Conservation (phyloP, 2,329 filamentous ascomycete species). For the Sphaerulina vaccinii region DNA sequence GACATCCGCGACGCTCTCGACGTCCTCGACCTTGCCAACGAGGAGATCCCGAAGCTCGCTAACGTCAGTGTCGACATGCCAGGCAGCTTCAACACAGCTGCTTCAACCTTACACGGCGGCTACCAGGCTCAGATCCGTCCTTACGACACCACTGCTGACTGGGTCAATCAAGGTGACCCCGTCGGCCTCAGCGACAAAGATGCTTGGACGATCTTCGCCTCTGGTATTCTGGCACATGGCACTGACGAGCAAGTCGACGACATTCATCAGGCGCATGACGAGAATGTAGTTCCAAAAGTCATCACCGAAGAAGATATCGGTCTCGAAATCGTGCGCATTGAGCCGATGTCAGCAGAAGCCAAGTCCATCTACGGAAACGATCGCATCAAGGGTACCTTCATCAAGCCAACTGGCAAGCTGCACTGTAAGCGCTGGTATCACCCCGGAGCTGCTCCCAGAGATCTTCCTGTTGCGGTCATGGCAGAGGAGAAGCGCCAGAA, state of each 20-base stretch:
- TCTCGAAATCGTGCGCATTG: constrained; percentile 60
- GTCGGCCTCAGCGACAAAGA: constrained; percentile 45
- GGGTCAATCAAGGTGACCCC: constrained; percentile 25
- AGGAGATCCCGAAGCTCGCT: constrained; percentile 64
- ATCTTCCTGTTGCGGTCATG: constrained; percentile 26
- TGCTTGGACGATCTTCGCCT: constrained; percentile 52
- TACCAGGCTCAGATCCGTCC: constrained; percentile 37
- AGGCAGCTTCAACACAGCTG: constrained; percentile 77
- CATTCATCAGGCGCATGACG: constrained; percentile 21
- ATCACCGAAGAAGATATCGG: constrained; percentile 53
- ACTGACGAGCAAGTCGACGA: constrained; percentile 29
- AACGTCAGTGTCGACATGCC: constrained; percentile 59
- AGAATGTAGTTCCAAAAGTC: constrained; percentile 31
- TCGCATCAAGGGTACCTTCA: constrained; percentile 40
- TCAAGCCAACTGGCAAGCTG: constrained; percentile 55
- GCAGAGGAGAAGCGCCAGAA: constrained; percentile 38
- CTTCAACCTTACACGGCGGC: constrained; percentile 66
- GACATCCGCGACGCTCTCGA: constrained; percentile 65
- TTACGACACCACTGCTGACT: constrained; percentile 28
- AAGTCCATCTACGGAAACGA: constrained; percentile 50
- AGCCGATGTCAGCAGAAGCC: constrained; percentile 46
- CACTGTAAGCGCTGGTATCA: constrained; percentile 52
- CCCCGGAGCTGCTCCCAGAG: constrained; percentile 35
- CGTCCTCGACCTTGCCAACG: constrained; percentile 65
- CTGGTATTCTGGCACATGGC: constrained; percentile 51